These are phyloP conservation scores for Eleusine indica DNA, from an alignment of 176 grass and related monocot species.

Conservation along the genomic window DNA sequence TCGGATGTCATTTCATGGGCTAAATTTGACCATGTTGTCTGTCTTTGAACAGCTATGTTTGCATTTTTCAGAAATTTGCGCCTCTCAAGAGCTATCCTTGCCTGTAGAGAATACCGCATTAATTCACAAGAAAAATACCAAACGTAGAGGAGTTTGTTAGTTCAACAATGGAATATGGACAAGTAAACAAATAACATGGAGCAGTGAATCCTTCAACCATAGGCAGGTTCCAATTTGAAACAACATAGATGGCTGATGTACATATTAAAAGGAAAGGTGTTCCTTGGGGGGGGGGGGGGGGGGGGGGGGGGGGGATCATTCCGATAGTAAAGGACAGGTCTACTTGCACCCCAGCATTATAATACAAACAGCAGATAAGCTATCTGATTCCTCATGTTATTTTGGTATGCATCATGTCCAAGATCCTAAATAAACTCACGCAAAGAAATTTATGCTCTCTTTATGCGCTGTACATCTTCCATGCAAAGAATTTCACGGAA, in stretches of 20 bases:
- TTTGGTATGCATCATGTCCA: conserved; percentile 5
- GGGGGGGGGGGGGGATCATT: not conserved
- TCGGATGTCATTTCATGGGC: conserved; percentile 99
- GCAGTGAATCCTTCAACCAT: not conserved
- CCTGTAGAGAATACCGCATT: conserved; percentile 57
- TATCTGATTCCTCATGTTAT: not conserved
- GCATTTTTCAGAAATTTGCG: conserved; percentile 97
- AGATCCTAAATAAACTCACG: not conserved
- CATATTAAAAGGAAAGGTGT: not conserved
- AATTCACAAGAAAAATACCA: conserved; percentile 19
- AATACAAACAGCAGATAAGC: not conserved
- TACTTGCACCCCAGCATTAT: not conserved
- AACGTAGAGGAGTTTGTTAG: conserved; percentile 15
- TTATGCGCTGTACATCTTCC: not conserved
- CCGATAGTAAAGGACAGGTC: not conserved
- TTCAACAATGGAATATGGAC: not conserved
- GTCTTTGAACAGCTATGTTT: conserved; percentile 86
- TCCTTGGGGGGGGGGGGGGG: not conserved
- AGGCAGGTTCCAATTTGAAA: not conserved
- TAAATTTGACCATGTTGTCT: conserved; percentile 91
- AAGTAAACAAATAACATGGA: not conserved
- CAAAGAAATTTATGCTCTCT: not conserved
- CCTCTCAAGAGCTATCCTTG: conserved; percentile 97
- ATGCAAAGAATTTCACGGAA: conserved; percentile 8
- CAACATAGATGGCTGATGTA: not conserved